These are phyloP conservation scores for Podospora pseudoanserina DNA, from an alignment of 495 filamentous ascomycete species.

Conservation along the genomic window DNA sequence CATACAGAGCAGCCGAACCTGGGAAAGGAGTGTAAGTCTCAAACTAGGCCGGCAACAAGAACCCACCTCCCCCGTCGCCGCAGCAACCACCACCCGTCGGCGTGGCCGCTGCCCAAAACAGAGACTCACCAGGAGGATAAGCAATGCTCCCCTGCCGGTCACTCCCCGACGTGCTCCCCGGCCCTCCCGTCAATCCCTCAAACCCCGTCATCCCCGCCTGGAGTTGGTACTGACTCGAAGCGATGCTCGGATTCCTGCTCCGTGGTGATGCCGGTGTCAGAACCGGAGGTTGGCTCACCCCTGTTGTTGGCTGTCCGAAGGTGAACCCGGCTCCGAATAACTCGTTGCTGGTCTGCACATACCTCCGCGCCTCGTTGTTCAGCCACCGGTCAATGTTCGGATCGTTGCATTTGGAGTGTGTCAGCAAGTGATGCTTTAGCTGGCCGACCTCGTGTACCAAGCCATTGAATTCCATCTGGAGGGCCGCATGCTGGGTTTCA, in stretches of 20 bases:
- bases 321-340: conserved; percentile 31
- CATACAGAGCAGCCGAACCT: conserved; percentile 13
- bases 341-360: conserved; percentile 35
- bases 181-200: conserved; percentile 13
- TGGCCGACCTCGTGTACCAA: conserved; percentile 47
- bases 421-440: conserved; percentile 56
- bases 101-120: conserved; percentile 2
- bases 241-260: conserved; percentile 25
- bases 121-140: conserved; percentile 29
- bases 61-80: background rate
- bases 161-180: background rate
- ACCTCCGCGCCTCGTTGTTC: conserved; percentile 41
- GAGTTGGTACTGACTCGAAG: conserved; percentile 21
- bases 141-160: conserved; percentile 27
- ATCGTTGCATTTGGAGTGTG: conserved; percentile 58
- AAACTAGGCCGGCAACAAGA: background rate
- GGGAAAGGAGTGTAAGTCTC: conserved; percentile 1
- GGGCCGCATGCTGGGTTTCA: conserved; percentile 33
- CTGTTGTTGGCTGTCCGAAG: conserved; percentile 11
- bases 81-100: conserved; percentile 1
- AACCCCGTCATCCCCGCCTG: conserved; percentile 15
- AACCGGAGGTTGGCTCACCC: background rate
- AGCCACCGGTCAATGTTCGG: conserved; percentile 47
- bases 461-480: conserved; percentile 39
- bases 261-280: conserved; percentile 15